Conservation (phyloP, 192 early-diverging fungal species). For the Lunasporangiospora selenospora region DNA sequence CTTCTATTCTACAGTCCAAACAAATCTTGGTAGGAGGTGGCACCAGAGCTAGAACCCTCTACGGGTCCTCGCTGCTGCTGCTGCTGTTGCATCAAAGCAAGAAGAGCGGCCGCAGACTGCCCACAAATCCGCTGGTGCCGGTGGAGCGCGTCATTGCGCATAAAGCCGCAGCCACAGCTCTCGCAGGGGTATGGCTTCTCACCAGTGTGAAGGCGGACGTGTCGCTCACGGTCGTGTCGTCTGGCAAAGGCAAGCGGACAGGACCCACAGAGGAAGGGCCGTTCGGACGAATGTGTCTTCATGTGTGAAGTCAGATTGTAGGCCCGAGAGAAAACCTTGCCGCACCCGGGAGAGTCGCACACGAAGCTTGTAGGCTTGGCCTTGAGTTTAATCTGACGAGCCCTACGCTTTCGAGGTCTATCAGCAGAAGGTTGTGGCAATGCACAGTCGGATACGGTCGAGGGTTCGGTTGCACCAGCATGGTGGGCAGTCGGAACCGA, state of each 20-base stretch:
- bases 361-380: conserved; percentile 23
- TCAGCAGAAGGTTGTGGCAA: not conserved
- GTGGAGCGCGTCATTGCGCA: conserved; percentile 83
- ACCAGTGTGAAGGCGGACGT: conserved; percentile 80
- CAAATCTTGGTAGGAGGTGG: too few species aligned
- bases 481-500: not conserved
- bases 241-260: conserved; percentile 85
- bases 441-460: not conserved
- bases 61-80: conserved; percentile 11
- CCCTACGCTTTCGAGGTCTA: conserved; percentile 4
- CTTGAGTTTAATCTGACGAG: conserved; percentile 33
- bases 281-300: conserved; percentile 75
- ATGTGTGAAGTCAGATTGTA: conserved; percentile 86
- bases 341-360: conserved; percentile 53
- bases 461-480: not conserved
- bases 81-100: conserved; percentile 6
- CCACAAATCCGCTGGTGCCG: conserved; percentile 59
- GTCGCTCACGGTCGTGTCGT: conserved; percentile 91
- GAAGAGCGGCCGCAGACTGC: conserved; percentile 6
- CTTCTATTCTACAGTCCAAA: too few species aligned
- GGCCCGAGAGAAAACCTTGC: conserved; percentile 72
- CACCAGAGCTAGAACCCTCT: too few species aligned
- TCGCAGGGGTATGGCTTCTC: conserved; percentile 77
- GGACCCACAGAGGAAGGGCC: conserved; percentile 71
- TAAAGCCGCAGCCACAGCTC: conserved; percentile 77